Base-by-base conservation (phyloP, 768 basidiomycete species). In the Myochromella boudieri region DNA sequence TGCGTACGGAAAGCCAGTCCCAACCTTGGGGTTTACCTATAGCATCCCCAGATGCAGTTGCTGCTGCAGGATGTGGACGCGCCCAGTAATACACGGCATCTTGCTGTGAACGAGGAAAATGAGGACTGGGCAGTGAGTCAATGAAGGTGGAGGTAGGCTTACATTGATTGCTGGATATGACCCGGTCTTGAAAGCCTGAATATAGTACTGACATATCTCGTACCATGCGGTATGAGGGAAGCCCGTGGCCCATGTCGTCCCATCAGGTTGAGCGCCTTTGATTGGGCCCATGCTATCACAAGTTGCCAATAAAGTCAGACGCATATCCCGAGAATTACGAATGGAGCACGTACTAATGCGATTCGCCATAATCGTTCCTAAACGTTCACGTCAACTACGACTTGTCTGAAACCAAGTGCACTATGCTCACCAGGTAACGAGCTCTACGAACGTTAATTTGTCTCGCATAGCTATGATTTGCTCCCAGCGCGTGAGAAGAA, bases 351-450 rank as follows among this genome's bases (percentile, higher is more conserved):
- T 56, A 77, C 75, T 91, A 88, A 57, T 83, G 78, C 1, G 84
- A 85, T 68, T 91, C 88, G 53, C 86, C 86, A 53, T 74, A 89
- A 60, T 89, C 84, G 65, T 91, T 91, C 75, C 77, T 78, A 34
- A 26, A n/a, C 45, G 25, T 20, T 1, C 37, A 40, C 10, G 6
- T 26, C 2, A 37, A 27, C n/a, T 6, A n/a, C 8, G 9, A 24
- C 25, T 12, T 20, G 24, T 15, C 21, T 28, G 14, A 34, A 8
- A 22, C 42, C 10, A 15, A 27, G 34, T 4, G 37, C 27, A 21
- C 26, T 9, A 18, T 14, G 41, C 66, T 28, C 52, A 76, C 87
- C 85, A 91, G 39, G 81, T 87, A 33, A 81, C 68, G 67, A 89
- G 76, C 67, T 89, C 85, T 29, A 84, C 75, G 54, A 85, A 77